Evolutionary conservation across 331 rosid genomes (phyloP).

Genomic region (Rosa hybrid): DNA sequence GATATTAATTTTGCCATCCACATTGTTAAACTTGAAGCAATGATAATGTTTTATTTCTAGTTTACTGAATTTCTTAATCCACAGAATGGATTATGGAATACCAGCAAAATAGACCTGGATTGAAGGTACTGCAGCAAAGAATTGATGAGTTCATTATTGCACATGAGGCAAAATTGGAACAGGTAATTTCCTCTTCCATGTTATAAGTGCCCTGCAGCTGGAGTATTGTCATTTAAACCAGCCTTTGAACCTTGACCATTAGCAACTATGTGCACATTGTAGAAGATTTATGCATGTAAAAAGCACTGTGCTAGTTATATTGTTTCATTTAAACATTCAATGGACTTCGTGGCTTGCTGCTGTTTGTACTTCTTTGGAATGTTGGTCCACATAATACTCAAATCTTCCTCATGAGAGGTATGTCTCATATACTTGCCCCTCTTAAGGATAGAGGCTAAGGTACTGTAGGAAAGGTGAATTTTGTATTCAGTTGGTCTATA

Average conservation of each 20-base stretch:
- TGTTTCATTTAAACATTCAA: neutral
- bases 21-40: neutral
- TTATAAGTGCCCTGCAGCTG: neutral
- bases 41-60: neutral
- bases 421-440: neutral
- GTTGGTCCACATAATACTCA: neutral
- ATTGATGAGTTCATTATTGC: constrained; percentile 62
- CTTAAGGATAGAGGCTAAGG: neutral
- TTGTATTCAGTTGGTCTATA: neutral
- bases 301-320: neutral
- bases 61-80: constrained; percentile 27
- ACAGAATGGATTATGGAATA: constrained; percentile 78
- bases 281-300: too few species aligned
- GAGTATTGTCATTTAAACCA: neutral
- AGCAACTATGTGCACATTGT: neutral
- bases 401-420: neutral
- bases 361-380: neutral
- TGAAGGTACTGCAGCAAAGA: constrained; percentile 57
- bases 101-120: constrained; percentile 68
- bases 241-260: neutral
- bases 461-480: neutral
- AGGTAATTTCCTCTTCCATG: constrained; percentile 37
- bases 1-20: neutral
- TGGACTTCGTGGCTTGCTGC: neutral
- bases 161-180: constrained; percentile 67